Percentiles rank a stretch among this genome's conserved stretches.
These are phyloP conservation scores for Postia placenta DNA, from an alignment of 768 basidiomycete genomes.

Conservation along the genomic window DNA sequence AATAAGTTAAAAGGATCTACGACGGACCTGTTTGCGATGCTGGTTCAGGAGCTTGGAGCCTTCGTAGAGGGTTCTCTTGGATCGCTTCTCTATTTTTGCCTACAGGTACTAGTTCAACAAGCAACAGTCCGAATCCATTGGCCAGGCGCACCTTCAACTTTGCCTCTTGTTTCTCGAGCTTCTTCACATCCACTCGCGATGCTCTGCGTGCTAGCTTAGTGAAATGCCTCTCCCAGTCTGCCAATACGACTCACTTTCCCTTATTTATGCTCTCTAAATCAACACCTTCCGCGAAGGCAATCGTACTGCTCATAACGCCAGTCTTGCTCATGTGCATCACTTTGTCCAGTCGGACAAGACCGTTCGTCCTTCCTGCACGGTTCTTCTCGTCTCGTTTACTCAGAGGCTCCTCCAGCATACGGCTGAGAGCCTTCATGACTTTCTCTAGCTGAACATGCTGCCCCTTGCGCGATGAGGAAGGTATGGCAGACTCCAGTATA, in stretches of 20 bases:
- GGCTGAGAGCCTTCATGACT: slow-evolving; percentile 59
- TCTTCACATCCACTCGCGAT: slow-evolving; percentile 90
- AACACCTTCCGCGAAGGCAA: slow-evolving; percentile 75
- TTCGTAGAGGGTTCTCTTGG: slow-evolving; percentile 86
- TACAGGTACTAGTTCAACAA: slow-evolving; percentile 19
- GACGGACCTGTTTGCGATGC: slow-evolving; percentile 76
- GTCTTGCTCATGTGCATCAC: slow-evolving; percentile 86
- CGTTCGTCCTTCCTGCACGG: slow-evolving; percentile 41
- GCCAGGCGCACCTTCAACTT: slow-evolving; percentile 81
- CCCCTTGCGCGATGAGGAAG: slow-evolving; percentile 22
- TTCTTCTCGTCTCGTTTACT: slow-evolving; percentile 50
- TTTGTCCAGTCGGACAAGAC: slow-evolving; percentile 72
- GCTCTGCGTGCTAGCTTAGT: slow-evolving; percentile 43
- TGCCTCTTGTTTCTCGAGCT: slow-evolving; percentile 94
- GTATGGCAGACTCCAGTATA: slow-evolving; percentile 73
- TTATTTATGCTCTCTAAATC: slow-evolving; percentile 91
- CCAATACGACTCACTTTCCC: slow-evolving; percentile 62
- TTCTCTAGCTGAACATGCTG: slow-evolving; percentile 48
- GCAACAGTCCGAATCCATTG: no score
- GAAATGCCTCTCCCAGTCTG: no score
- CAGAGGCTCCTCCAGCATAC: slow-evolving; percentile 61
- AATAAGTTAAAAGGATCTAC: background rate
- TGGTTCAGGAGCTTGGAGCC: slow-evolving; percentile 93
- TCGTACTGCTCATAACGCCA: slow-evolving; percentile 69
- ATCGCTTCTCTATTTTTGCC: slow-evolving; percentile 98